A percentile compares a stretch with the other conserved stretches of the same genome.
phyloP scores from a whole-genome alignment of 169 alveolate species.

The Blepharisma undulans region DNA sequence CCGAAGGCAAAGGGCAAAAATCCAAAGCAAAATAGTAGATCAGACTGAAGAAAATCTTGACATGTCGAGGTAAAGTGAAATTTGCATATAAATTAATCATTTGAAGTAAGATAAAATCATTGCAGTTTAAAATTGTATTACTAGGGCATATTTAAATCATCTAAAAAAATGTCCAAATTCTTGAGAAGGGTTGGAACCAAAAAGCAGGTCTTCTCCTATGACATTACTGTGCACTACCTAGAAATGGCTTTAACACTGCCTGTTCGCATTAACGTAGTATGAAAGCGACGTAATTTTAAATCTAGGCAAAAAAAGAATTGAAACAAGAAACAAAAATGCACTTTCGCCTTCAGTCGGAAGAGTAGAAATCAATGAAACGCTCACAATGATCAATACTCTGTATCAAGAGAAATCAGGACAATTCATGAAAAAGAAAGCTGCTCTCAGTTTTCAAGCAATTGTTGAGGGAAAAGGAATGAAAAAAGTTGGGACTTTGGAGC shows the following conservation, averaged over 20 bases:
- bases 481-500: not conserved
- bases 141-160: no score
- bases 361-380: conserved; percentile 10
- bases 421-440: conserved; percentile 29
- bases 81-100: no score
- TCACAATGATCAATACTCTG: conserved; percentile 38
- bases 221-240: conserved; percentile 20
- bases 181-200: conserved; percentile 22
- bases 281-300: conserved; percentile 21
- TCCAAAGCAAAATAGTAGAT: not conserved
- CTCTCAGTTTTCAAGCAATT: conserved; percentile 20
- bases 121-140: no score
- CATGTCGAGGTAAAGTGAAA: not conserved
- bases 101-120: no score
- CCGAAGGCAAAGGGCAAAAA: not conserved
- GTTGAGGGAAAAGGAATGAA: conserved; percentile 31
- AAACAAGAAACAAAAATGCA: conserved; percentile 31
- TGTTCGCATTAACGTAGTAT: conserved; percentile 11
- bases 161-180: conserved; percentile 30
- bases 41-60: not conserved
- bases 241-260: not conserved
- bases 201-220: conserved; percentile 19
- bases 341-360: conserved; percentile 34
- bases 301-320: conserved; percentile 18
- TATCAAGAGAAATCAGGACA: conserved; percentile 22